A percentile compares a stretch with the other conserved stretches of the same genome.
phyloP scores from a whole-genome alignment of 2,329 filamentous ascomycete species.

The Stenocarpella maydis region DNA sequence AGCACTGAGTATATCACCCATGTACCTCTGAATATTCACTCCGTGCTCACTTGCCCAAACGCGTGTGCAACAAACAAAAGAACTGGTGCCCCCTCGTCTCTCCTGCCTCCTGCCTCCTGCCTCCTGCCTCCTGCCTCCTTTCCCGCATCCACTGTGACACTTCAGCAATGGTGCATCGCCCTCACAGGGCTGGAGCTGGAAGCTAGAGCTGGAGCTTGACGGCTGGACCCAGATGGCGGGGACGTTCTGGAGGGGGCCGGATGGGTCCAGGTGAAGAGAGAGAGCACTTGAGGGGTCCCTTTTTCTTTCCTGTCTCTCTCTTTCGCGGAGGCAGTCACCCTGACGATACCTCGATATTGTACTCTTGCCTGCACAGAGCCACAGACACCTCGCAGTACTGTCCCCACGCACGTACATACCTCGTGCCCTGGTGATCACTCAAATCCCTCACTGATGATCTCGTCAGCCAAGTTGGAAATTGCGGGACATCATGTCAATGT shows the following conservation, averaged over 20 bases:
- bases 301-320: too few relatives aligned
- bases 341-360: constrained; percentile 6
- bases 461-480: too few relatives aligned
- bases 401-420: neutral
- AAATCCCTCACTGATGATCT: constrained; percentile 24
- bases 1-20: too few relatives aligned
- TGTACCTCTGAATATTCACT: too few relatives aligned
- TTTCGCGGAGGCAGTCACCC: constrained; percentile 29
- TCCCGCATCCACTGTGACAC: neutral
- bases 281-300: too few relatives aligned
- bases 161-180: neutral
- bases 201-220: neutral
- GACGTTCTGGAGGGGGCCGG: neutral
- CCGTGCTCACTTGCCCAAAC: neutral
- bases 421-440: neutral
- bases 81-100: constrained; percentile 1
- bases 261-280: constrained; percentile 2
- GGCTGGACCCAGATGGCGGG: neutral
- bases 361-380: too few relatives aligned
- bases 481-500: constrained; percentile 3
- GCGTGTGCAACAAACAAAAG: neutral
- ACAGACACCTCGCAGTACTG: neutral
- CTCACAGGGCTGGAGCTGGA: constrained; percentile 24
- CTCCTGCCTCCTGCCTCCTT: neutral
- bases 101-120: constrained; percentile 10